Evolutionary conservation across 371 early-diverging fungal species (phyloP).

Genomic region (Haplosporangium sp.): DNA sequence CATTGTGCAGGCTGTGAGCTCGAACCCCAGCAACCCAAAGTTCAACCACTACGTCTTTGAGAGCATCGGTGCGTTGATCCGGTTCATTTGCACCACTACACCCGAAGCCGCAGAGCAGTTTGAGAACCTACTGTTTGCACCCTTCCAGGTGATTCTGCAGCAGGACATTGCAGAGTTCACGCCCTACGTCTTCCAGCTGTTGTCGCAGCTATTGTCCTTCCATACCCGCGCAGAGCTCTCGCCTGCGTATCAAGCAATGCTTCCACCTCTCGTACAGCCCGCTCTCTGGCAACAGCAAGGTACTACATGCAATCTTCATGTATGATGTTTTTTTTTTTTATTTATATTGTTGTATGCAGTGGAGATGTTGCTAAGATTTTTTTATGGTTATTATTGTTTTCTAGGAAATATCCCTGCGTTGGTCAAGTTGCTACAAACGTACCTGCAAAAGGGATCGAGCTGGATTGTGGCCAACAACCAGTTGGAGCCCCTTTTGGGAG

Average conservation of each 20-base stretch:
- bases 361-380: not conserved
- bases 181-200: constrained; percentile 96
- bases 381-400: not conserved
- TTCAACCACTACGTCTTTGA: constrained; percentile 98
- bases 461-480: constrained; percentile 70
- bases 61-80: constrained; percentile 87
- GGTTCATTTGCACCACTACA: constrained; percentile 74
- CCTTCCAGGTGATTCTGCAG: constrained; percentile 90
- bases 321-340: not conserved
- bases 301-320: constrained; percentile 12
- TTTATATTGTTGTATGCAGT: not conserved
- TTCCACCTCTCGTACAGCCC: constrained; percentile 86
- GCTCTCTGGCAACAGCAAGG: constrained; percentile 88
- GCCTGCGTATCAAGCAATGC: constrained; percentile 73
- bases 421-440: constrained; percentile 87
- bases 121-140: constrained; percentile 77
- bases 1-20: constrained; percentile 86
- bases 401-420: constrained; percentile 93
- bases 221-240: constrained; percentile 80
- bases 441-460: constrained; percentile 76
- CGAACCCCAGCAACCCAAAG: constrained; percentile 96
- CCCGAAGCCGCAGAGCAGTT: constrained; percentile 78
- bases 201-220: constrained; percentile 85
- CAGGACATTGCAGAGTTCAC: constrained; percentile 93
- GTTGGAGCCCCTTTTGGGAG: constrained; percentile 89